Conservation (phyloP, 805 yeast genomes). For the Kodamaea leandrae region DNA sequence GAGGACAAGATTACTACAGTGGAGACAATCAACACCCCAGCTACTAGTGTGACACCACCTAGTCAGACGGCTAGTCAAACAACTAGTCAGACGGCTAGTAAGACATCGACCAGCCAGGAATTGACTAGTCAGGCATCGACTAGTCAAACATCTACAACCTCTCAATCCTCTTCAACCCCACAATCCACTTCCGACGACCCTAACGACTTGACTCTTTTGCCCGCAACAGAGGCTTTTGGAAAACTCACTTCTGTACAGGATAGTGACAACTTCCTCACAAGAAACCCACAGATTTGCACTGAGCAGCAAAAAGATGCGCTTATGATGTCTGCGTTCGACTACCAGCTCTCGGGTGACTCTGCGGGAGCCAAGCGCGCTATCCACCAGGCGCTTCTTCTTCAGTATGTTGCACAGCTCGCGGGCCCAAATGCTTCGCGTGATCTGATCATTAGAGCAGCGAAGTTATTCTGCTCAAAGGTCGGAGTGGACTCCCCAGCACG, state of each 20-base stretch:
- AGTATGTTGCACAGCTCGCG: slow-evolving; percentile 56
- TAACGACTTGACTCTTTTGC: slow-evolving; percentile 17
- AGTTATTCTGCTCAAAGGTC: slow-evolving; percentile 66
- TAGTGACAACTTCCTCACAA: slow-evolving; percentile 51
- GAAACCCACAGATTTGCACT: slow-evolving; percentile 66
- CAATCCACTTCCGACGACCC: slow-evolving; percentile 7
- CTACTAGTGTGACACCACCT: not conserved
- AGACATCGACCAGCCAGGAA: not conserved
- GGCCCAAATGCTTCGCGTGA: slow-evolving; percentile 33
- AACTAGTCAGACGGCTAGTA: not conserved
- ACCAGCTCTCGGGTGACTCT: slow-evolving; percentile 62
- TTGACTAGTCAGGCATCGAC: not conserved
- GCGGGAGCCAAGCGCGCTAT: slow-evolving; percentile 60
- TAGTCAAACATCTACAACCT: slow-evolving; percentile 8
- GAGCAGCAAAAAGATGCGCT: slow-evolving; percentile 89
- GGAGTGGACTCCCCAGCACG: slow-evolving; percentile 59
- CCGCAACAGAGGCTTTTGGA: slow-evolving; percentile 67
- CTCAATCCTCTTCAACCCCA: too few species aligned
- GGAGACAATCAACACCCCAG: slow-evolving; percentile 30
- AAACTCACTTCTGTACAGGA: slow-evolving; percentile 47
- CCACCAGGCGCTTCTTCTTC: slow-evolving; percentile 75
- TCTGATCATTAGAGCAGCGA: slow-evolving; percentile 44
- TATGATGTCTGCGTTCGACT: slow-evolving; percentile 88
- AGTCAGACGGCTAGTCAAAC: not conserved
- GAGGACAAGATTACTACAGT: slow-evolving; percentile 13